Conservation (phyloP, 495 filamentous ascomycete genomes). For the Penicillium goetzii region DNA sequence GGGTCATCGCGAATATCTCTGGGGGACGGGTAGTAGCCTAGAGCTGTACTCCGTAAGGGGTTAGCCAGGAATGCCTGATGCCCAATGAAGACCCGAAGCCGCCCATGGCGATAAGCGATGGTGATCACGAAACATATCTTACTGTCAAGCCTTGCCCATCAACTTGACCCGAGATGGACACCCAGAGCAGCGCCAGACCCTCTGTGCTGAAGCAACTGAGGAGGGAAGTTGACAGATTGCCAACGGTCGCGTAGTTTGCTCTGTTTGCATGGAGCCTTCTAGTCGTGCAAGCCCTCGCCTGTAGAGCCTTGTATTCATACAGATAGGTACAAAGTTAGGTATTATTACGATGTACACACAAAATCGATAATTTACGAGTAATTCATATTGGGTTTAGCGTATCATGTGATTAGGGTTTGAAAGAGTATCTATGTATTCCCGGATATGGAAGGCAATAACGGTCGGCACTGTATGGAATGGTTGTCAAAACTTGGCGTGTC, state of each 20-base stretch:
- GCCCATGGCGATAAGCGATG: too few relatives aligned
- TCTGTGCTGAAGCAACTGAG: neutral
- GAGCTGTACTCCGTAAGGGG: too few relatives aligned
- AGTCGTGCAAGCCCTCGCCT: too few relatives aligned
- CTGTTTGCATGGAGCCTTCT: neutral
- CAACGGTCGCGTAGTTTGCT: neutral
- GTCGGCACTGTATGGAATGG: neutral
- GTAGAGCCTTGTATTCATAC: too few relatives aligned
- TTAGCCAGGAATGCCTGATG: too few relatives aligned
- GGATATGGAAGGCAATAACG: slow-evolving; percentile 7
- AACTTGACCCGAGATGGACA: slow-evolving; percentile 2
- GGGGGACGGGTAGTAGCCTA: too few relatives aligned
- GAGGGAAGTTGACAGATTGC: slow-evolving; percentile 1
- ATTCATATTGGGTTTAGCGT: neutral
- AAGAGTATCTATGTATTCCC: too few relatives aligned
- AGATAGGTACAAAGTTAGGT: too few relatives aligned
- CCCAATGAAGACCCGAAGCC: too few relatives aligned
- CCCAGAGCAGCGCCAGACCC: neutral
- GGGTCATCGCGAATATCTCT: too few relatives aligned
- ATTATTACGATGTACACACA: neutral
- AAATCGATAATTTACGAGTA: neutral
- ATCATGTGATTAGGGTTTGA: slow-evolving; percentile 3
- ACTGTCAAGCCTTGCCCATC: neutral
- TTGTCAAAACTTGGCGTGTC: too few relatives aligned
- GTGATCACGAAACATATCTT: too few relatives aligned